Base-by-base conservation (phyloP, 108 stramenopile species). In the Cyclostephanos tholiformis region DNA sequence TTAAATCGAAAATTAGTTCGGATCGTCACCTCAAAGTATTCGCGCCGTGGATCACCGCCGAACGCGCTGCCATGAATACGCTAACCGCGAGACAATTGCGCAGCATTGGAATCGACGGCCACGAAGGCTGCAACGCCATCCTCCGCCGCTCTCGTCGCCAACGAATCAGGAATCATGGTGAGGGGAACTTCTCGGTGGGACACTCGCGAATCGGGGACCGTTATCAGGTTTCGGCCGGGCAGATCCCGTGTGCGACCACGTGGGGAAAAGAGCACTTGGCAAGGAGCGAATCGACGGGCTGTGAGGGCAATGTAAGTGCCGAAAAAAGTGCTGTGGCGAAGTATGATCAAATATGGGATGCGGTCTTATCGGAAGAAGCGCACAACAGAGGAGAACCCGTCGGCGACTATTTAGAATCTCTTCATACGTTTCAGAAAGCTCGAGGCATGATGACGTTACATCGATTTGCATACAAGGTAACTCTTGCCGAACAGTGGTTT, bases 321-420 rank as follows among this genome's bases (percentile, higher is more conserved):
- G 20, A 4, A 9, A 55, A 26, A 20, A 6, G 7, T n/a, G 27
- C 16, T 3, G 25, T 29, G 1, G 71, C 72, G 14, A 38, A 69
- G 36, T 65, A 51, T 61, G 66, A 82, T 60, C 84, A 81, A 51
- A 73, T 90, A 16, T 90, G 89, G 89, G 87, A 88, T 81, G 67
- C 68, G 12, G 30, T 72, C 12, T 67, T 63, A 5, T 85, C 87
- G 10, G 73, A 65, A 8, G 71, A 66, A 49, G 84, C 86, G 48
- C 63, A 61, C 20, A 22, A 25, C 19, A 25, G 52, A 58, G 87
- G 82, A 43, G 74, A 88, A 52, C 81, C 73, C 46, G 69, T 90
- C 41, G 75, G 84, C 26, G 57, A 72, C 19, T 90, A 84, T 59
- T 60, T 90, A 0, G 66, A 83, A 44, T 59, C 77, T 25, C 41